A percentile compares a stretch with the other conserved stretches of the same genome.
Evolutionary conservation across 768 basidiomycete species (phyloP).

Genomic region (Pleurotus cornucopiae): DNA sequence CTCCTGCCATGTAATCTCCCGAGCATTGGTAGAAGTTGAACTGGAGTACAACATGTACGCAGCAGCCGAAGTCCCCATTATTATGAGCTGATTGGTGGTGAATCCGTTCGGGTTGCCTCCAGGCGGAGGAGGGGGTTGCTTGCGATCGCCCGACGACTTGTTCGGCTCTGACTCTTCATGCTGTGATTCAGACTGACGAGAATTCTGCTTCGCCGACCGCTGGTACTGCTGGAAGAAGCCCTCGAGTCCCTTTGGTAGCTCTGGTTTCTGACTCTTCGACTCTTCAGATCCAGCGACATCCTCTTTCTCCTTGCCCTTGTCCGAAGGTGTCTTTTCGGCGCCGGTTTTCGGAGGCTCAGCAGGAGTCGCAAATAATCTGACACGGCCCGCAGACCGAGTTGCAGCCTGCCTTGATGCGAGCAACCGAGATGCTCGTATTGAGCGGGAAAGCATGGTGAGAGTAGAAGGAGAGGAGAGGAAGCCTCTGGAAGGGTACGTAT

Average conservation of each 20-base stretch:
- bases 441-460: constrained; percentile 58
- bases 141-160: constrained; percentile 20
- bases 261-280: constrained; percentile 25
- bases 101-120: constrained; percentile 45
- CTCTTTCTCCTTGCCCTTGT: constrained; percentile 31
- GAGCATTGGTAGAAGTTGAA: constrained; percentile 48
- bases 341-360: constrained; percentile 26
- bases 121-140: constrained; percentile 43
- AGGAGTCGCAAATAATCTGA: constrained; percentile 36
- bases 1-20: constrained; percentile 99
- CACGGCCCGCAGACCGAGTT: neutral
- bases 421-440: constrained; percentile 43
- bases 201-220: constrained; percentile 30
- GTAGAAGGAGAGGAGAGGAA: constrained; percentile 12
- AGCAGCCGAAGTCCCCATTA: constrained; percentile 49
- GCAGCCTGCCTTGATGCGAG: constrained; percentile 28
- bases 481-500: neutral
- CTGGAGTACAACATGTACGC: constrained; percentile 65
- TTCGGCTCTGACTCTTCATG: constrained; percentile 28
- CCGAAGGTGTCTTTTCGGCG: constrained; percentile 14
- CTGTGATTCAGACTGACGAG: constrained; percentile 28
- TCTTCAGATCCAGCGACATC: constrained; percentile 15
- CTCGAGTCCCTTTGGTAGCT: constrained; percentile 65
- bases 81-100: constrained; percentile 51
- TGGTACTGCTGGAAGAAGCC: constrained; percentile 73